Percentiles rank a stretch among this genome's conserved stretches.
These are phyloP conservation scores for Dioscorea alata DNA, from an alignment of 106 monocot genomes.

Conservation along the genomic window DNA sequence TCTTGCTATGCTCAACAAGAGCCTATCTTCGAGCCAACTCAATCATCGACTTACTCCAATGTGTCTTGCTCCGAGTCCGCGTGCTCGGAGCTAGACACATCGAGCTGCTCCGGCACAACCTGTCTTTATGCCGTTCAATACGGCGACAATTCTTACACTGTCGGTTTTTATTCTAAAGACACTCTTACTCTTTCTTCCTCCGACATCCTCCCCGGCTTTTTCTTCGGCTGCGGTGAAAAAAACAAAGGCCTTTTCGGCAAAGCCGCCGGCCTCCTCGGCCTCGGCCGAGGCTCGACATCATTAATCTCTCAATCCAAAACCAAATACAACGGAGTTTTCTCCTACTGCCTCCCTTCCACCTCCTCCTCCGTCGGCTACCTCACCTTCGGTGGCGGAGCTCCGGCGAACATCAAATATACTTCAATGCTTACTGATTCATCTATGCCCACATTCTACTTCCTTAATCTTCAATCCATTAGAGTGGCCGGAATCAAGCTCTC, in stretches of 20 bases:
- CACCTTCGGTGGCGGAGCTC: conserved; percentile 6
- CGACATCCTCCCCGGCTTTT: conserved; percentile 18
- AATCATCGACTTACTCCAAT: conserved; percentile 20
- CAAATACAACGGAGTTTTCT: conserved; percentile 32
- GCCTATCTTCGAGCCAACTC: conserved; percentile 23
- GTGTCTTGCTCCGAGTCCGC: conserved; percentile 25
- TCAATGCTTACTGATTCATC: conserved; percentile 12
- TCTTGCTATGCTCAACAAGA: conserved; percentile 19
- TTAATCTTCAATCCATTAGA: conserved; percentile 25
- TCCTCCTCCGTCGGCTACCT: conserved; percentile 34
- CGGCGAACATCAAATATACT: conserved; percentile 17
- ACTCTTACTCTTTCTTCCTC: conserved; percentile 11
- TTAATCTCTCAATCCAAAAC: conserved; percentile 19
- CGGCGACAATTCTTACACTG: conserved; percentile 12
- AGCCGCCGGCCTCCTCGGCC: conserved; percentile 30
- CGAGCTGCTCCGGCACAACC: background rate
- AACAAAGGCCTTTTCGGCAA: conserved; percentile 24
- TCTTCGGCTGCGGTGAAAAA: conserved; percentile 36
- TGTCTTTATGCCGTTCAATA: conserved; percentile 23
- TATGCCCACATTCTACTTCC: conserved; percentile 28
- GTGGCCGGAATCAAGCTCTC: conserved; percentile 20
- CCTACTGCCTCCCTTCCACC: conserved; percentile 42
- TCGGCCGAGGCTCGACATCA: conserved; percentile 26
- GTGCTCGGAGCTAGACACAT: conserved; percentile 6
- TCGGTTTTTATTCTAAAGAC: conserved; percentile 13